A percentile compares a stretch with the other conserved stretches of the same genome.
These are phyloP conservation scores for Trichoderma sp. DNA, from an alignment of 2,329 filamentous ascomycete genomes.

Conservation along the genomic window DNA sequence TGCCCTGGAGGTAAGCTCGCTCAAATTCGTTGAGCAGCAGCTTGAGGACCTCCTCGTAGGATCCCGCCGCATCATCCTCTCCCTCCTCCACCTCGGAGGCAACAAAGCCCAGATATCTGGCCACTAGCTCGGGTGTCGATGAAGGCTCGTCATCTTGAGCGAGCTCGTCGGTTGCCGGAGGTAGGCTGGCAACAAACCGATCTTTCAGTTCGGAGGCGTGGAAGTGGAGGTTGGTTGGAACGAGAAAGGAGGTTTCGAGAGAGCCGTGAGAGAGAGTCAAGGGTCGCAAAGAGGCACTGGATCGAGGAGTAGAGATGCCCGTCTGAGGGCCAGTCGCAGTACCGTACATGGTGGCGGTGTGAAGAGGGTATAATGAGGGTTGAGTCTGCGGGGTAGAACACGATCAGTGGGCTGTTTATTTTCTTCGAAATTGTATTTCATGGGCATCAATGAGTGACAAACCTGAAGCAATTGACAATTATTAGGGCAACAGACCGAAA, in stretches of 20 bases:
- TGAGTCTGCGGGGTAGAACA: conserved; percentile 19
- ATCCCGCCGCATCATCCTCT: conserved; percentile 84
- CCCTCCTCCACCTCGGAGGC: conserved; percentile 88
- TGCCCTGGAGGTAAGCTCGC: conserved; percentile 88
- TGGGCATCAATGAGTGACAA: not conserved
- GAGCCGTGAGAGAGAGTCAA: conserved; percentile 89
- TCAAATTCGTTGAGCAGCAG: conserved; percentile 95
- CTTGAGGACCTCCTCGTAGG: conserved; percentile 90
- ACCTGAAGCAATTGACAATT: conserved; percentile 15
- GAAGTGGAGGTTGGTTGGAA: conserved; percentile 94
- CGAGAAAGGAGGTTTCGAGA: conserved; percentile 93
- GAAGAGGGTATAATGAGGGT: conserved; percentile 26
- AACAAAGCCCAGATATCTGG: conserved; percentile 88
- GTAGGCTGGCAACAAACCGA: conserved; percentile 80
- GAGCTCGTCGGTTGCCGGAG: conserved; percentile 91
- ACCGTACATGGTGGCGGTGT: conserved; percentile 73
- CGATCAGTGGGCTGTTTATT: not conserved
- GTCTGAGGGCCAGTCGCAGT: conserved; percentile 83
- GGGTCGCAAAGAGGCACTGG: conserved; percentile 87
- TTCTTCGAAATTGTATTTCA: not conserved
- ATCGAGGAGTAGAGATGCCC: conserved; percentile 94
- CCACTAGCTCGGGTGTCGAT: conserved; percentile 87
- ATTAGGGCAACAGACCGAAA: conserved; percentile 1
- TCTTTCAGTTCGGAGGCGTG: conserved; percentile 94
- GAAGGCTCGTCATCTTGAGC: conserved; percentile 99